Percentiles rank a stretch among this genome's conserved stretches.
Evolutionary conservation across 2,329 filamentous ascomycete species (phyloP).

Genomic region (Ascochyta rabiei): DNA sequence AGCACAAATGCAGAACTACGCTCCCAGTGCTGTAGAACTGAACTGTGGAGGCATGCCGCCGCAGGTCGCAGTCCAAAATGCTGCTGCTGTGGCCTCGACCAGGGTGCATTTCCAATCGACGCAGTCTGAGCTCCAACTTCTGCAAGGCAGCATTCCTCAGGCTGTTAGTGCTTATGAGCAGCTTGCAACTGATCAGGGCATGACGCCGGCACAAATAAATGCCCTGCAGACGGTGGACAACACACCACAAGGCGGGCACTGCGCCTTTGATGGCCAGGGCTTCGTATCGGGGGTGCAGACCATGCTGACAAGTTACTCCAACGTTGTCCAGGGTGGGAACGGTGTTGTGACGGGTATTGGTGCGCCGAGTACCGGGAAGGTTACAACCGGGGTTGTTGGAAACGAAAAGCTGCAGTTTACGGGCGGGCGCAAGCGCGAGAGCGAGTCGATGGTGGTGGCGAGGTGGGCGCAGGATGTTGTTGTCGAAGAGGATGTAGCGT

Average conservation of each 20-base stretch:
- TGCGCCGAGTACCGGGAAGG: constrained; percentile 50
- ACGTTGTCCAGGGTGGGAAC: constrained; percentile 60
- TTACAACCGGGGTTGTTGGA: constrained; percentile 57
- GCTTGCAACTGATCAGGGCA: constrained; percentile 52
- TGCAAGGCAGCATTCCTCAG: constrained; percentile 59
- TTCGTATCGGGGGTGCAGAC: constrained; percentile 64
- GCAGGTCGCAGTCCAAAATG: constrained; percentile 58
- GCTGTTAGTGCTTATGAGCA: constrained; percentile 60
- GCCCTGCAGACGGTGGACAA: constrained; percentile 64
- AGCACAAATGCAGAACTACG: constrained; percentile 59
- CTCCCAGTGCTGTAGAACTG: constrained; percentile 59
- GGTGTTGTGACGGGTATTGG: constrained; percentile 58
- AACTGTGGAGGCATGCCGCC: constrained; percentile 63
- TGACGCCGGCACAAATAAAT: constrained; percentile 55
- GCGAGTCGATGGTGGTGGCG: constrained; percentile 36
- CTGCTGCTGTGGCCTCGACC: constrained; percentile 53
- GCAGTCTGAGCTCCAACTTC: constrained; percentile 55
- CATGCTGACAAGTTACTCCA: constrained; percentile 60
- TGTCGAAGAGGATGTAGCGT: constrained; percentile 26
- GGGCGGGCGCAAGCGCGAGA: constrained; percentile 33
- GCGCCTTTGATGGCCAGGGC: constrained; percentile 61
- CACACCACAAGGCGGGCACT: constrained; percentile 62
- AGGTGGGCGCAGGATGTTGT: constrained; percentile 38
- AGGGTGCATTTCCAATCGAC: constrained; percentile 65
- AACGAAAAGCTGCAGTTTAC: constrained; percentile 56